Evolutionary conservation across 495 filamentous ascomycete genomes (phyloP), one percentile per base, ranked within the genome.

Genomic region (Xylaria intraflava): DNA sequence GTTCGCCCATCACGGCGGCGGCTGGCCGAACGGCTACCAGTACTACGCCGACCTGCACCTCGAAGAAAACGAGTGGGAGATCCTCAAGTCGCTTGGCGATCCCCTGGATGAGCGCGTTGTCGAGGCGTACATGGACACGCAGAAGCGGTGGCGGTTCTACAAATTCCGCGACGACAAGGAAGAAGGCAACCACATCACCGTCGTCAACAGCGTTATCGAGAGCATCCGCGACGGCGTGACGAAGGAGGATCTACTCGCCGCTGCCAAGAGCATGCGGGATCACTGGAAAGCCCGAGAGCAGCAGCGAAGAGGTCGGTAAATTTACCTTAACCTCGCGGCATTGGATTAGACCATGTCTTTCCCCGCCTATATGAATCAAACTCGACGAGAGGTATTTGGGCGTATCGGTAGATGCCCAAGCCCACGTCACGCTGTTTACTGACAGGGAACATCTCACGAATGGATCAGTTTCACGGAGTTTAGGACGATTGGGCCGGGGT

Each of bases 121-220:
- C 10, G 93, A 98, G 72, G 96, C 90, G 63, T 84, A 79, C 57
- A 83, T 88, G 70, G 88, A 96, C 60, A 69, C 73, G 17, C 64
- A 85, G 51, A 76, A 75, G 22, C 72, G 82, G 20, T 98, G 93
- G 93, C 79, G 89, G 30, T 89, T 87, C 66, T 84, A 90, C 59
- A 80, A 90, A 40, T 86, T 95, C 58, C 77, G 93, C 8, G 90
- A 95, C 51, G 93, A 98, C 63, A 98, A 98, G 68, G 72, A 75
- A 10, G 87, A 95, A 55, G 89, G 87, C 2, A 98, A 98, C 65
- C 89, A 96, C 67, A 85, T 88, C 27, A 57, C 51, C 0, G 59
- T 62, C 23, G 89, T 92, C 5, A 72, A 86, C 23, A 87, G 83
- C 57, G 89, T 94, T 8, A 78, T 90, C 20, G 83, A 90, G 56